These are phyloP conservation scores for Alternaria ventricosa DNA, from an alignment of 2,329 filamentous ascomycete species.

Conservation along the genomic window DNA sequence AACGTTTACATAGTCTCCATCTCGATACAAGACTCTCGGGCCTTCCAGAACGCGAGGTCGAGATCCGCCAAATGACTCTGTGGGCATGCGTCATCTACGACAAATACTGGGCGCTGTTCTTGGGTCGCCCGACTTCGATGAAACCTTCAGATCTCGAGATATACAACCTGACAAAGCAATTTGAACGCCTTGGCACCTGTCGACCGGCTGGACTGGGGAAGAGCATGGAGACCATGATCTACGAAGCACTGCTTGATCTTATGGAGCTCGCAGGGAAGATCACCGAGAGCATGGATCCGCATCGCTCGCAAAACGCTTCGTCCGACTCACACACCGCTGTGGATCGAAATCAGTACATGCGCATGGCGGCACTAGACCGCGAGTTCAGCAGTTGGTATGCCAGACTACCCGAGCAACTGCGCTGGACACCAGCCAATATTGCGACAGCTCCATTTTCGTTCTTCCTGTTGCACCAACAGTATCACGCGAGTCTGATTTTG, in stretches of 20 bases:
- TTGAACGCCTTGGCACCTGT: slow-evolving; percentile 53
- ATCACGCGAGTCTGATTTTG: slow-evolving; percentile 61
- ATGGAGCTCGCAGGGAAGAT: slow-evolving; percentile 63
- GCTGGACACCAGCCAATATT: slow-evolving; percentile 47
- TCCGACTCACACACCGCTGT: slow-evolving; percentile 31
- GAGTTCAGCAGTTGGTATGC: slow-evolving; percentile 64
- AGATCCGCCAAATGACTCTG: slow-evolving; percentile 60
- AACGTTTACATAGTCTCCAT: slow-evolving; percentile 52
- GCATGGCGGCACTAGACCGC: slow-evolving; percentile 60
- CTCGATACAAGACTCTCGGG: slow-evolving; percentile 53
- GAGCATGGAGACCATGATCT: slow-evolving; percentile 52
- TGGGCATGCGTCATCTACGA: slow-evolving; percentile 62
- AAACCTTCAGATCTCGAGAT: slow-evolving; percentile 60
- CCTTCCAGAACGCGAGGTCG: slow-evolving; percentile 55
- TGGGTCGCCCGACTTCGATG: slow-evolving; percentile 62
- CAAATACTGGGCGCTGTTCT: slow-evolving; percentile 62
- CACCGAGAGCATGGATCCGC: slow-evolving; percentile 53
- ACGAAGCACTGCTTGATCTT: slow-evolving; percentile 61
- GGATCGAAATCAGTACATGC: slow-evolving; percentile 58
- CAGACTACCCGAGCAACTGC: slow-evolving; percentile 55
- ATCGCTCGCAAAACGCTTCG: slow-evolving; percentile 33
- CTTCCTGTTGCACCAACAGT: slow-evolving; percentile 64
- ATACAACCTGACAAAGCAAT: slow-evolving; percentile 56
- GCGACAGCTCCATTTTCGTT: slow-evolving; percentile 50
- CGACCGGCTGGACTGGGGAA: slow-evolving; percentile 43